Evolutionary conservation across 2,329 filamentous ascomycete genomes (phyloP).

Genomic region (Colletotrichum godetiae): DNA sequence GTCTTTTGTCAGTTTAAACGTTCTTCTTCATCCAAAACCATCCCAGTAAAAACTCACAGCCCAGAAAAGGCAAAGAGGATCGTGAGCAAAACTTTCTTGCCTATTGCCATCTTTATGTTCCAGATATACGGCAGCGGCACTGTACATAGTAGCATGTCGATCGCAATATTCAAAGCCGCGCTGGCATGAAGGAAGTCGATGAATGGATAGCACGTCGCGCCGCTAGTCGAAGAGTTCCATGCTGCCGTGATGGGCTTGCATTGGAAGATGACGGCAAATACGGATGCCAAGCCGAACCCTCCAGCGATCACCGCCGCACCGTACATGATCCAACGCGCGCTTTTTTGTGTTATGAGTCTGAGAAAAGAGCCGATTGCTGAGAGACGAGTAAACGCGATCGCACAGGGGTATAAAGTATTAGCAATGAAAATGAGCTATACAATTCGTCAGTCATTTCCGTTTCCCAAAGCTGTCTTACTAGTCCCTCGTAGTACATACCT

Average conservation of each 20-base stretch:
- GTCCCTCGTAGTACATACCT: background rate
- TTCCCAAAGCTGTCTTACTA: background rate
- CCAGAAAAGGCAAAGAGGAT: constrained; percentile 43
- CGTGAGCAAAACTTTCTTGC: constrained; percentile 42
- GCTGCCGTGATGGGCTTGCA: constrained; percentile 36
- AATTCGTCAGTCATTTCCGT: background rate
- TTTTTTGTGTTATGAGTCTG: background rate
- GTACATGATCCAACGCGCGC: constrained; percentile 1
- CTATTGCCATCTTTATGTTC: constrained; percentile 40
- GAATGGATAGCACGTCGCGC: constrained; percentile 41
- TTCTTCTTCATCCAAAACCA: accelerated
- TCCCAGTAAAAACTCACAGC: constrained; percentile 41
- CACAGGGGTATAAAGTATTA: constrained; percentile 22
- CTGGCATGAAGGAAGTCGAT: constrained; percentile 42
- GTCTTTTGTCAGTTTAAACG: background rate
- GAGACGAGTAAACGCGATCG: constrained; percentile 18
- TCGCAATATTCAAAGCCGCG: constrained; percentile 42
- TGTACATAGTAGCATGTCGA: constrained; percentile 43
- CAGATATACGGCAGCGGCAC: constrained; percentile 45
- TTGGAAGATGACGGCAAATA: constrained; percentile 24
- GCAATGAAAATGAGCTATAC: constrained; percentile 24
- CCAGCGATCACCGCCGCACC: background rate
- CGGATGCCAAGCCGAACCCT: constrained; percentile 6
- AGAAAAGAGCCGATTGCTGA: constrained; percentile 23
- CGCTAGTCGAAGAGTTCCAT: constrained; percentile 40